These are phyloP conservation scores for Pleurotus tuoliensis DNA, from an alignment of 768 basidiomycete species.

Conservation along the genomic window DNA sequence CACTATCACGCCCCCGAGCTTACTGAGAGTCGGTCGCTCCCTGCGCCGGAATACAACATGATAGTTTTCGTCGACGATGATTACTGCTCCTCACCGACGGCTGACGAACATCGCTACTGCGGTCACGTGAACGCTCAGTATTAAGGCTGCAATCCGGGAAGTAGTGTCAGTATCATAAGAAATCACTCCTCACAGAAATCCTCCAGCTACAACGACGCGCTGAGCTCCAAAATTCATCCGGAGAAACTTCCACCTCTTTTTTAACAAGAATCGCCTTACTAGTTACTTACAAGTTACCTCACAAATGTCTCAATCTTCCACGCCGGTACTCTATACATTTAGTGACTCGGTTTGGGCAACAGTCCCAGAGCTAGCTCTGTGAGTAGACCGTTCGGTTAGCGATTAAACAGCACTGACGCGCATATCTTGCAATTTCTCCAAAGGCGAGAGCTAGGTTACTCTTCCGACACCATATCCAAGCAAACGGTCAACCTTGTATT, in stretches of 20 bases:
- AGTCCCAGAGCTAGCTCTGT: conserved; percentile 22
- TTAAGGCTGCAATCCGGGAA: not conserved
- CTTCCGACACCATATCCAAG: conserved; percentile 27
- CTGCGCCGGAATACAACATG: no score
- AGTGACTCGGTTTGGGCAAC: conserved; percentile 23
- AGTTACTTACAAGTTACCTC: not conserved
- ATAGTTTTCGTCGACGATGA: not conserved
- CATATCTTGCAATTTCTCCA: not conserved
- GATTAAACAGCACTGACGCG: no score
- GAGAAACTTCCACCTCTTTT: no score
- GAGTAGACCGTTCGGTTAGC: not conserved
- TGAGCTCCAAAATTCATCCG: no score
- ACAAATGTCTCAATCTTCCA: conserved; percentile 6
- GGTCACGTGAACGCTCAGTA: not conserved
- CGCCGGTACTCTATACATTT: conserved; percentile 21
- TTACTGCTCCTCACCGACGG: not conserved
- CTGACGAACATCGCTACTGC: not conserved
- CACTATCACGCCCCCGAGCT: no score
- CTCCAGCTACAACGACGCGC: no score
- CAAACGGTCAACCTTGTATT: conserved; percentile 37
- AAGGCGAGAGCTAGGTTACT: conserved; percentile 38
- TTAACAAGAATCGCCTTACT: no score
- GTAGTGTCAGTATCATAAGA: not conserved
- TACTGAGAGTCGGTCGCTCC: no score
- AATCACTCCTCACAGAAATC: not conserved